A percentile compares a stretch with the other conserved stretches of the same genome.
These are phyloP conservation scores for Penicillium sp. DNA, from an alignment of 2,329 filamentous ascomycete species.

Conservation along the genomic window DNA sequence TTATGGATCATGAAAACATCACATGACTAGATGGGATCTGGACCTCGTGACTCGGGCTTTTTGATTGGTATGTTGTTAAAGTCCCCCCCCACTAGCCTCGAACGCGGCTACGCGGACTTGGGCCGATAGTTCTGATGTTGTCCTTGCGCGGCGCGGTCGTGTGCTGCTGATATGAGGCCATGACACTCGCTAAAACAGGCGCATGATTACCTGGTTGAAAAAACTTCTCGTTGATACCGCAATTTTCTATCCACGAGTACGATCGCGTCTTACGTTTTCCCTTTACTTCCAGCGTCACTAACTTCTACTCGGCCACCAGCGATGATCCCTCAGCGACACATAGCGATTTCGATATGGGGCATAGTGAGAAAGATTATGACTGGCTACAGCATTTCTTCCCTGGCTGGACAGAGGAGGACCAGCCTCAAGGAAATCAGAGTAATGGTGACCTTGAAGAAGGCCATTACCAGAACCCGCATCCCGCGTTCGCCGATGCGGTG, in stretches of 20 bases:
- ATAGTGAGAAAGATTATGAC: neutral
- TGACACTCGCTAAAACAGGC: neutral
- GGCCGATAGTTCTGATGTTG: neutral
- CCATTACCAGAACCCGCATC: constrained; percentile 10
- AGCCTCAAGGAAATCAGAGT: neutral
- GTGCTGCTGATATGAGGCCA: neutral
- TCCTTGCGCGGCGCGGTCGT: neutral
- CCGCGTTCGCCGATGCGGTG: constrained; percentile 15
- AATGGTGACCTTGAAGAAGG: neutral
- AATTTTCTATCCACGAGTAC: too few relatives aligned
- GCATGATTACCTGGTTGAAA: neutral
- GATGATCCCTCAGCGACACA: neutral
- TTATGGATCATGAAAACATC: neutral
- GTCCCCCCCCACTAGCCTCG: neutral
- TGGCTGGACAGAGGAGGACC: neutral
- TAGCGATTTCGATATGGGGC: neutral
- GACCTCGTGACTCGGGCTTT: neutral
- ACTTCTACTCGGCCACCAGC: neutral
- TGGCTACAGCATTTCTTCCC: neutral
- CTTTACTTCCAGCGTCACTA: neutral
- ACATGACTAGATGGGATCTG: neutral
- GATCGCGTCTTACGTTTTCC: too few relatives aligned
- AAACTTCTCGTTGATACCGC: neutral
- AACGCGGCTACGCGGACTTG: neutral
- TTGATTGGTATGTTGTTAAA: neutral